Percentiles rank a stretch among this genome's conserved stretches.
Evolutionary conservation across 148 eudicot species (phyloP).

Genomic region (Rhododendron simsii): DNA sequence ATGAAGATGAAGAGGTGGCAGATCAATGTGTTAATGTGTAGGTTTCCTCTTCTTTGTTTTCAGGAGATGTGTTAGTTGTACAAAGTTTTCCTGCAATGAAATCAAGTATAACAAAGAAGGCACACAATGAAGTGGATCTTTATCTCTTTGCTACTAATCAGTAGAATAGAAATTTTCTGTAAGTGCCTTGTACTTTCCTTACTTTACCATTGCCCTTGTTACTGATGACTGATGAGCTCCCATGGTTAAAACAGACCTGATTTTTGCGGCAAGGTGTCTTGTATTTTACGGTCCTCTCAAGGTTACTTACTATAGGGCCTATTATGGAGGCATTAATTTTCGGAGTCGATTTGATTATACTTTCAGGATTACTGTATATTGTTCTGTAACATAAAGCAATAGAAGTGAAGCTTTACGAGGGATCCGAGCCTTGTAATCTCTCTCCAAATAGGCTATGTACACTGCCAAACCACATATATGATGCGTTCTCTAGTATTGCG

Average conservation of each 20-base stretch:
- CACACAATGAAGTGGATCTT: not conserved
- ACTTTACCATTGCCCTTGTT: not conserved
- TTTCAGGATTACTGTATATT: not conserved
- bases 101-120: not conserved
- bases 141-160: not conserved
- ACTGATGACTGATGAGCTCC: not conserved
- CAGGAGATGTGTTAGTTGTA: not conserved
- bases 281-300: not conserved
- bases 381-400: too few relatives aligned
- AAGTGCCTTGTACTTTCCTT: not conserved
- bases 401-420: not conserved
- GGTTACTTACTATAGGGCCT: not conserved
- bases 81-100: not conserved
- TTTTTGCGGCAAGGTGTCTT: not conserved
- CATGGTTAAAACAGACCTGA: not conserved
- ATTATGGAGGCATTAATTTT: not conserved
- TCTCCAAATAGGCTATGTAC: too few relatives aligned
- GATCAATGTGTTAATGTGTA: not conserved
- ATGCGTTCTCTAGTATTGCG: too few relatives aligned
- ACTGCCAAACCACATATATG: too few relatives aligned
- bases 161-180: not conserved
- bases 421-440: too few relatives aligned
- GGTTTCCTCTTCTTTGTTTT: not conserved
- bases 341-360: not conserved
- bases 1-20: constrained; percentile 2